These are phyloP conservation scores for Glutinoglossum americanum DNA, from an alignment of 495 filamentous ascomycete genomes.

Conservation along the genomic window DNA sequence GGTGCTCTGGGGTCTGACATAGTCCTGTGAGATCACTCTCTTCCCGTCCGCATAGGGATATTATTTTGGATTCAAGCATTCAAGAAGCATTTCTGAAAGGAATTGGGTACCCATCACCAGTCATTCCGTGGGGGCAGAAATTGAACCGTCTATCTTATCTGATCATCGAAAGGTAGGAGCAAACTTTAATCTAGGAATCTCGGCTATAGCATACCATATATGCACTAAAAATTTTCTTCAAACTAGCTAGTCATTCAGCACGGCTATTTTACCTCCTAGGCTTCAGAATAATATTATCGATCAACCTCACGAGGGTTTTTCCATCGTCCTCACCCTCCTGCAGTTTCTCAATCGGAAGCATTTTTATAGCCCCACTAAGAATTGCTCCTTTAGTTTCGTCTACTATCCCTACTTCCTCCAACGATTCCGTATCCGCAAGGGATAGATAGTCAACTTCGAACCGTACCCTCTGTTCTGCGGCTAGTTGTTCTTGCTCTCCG, in stretches of 20 bases:
- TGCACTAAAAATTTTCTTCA: too few species aligned
- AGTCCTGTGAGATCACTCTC: neutral
- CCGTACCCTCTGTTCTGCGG: conserved; percentile 35
- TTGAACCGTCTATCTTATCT: neutral
- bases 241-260: too few species aligned
- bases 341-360: conserved; percentile 56
- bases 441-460: conserved; percentile 84
- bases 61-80: neutral
- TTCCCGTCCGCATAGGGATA: neutral
- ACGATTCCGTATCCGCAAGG: conserved; percentile 55
- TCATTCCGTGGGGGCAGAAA: neutral
- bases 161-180: neutral
- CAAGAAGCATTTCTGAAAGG: neutral
- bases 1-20: neutral
- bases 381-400: conserved; percentile 48
- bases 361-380: conserved; percentile 73
- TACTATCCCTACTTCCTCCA: conserved; percentile 52
- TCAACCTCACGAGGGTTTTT: conserved; percentile 56
- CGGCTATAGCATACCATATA: too few species aligned
- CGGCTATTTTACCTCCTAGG: neutral
- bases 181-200: too few species aligned
- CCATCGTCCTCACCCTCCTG: conserved; percentile 44
- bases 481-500: conserved; percentile 39
- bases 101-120: neutral
- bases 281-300: conserved; percentile 65